phyloP scores from a whole-genome alignment of 2,329 filamentous ascomycete species.

The Allantophomopsis lycopodina region DNA sequence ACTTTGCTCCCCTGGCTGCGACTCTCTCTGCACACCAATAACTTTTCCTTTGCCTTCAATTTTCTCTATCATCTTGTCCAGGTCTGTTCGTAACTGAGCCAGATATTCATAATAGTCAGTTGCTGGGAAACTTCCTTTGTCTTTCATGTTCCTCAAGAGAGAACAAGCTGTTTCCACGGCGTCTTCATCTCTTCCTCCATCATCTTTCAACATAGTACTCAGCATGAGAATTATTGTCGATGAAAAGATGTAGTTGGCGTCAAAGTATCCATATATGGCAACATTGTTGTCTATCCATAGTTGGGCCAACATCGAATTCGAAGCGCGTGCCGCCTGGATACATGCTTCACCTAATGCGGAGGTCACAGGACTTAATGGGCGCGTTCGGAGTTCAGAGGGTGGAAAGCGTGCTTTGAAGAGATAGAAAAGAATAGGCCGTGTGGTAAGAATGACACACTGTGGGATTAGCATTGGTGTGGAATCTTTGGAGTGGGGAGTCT shows the following conservation, averaged over 20 bases:
- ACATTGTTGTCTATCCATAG: constrained; percentile 23
- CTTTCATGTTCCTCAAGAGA: constrained; percentile 9
- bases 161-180: constrained; percentile 8
- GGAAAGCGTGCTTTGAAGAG: constrained; percentile 17
- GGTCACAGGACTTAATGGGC: constrained; percentile 18
- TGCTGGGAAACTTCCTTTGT: constrained; percentile 11
- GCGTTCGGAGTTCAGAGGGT: constrained; percentile 2
- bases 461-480: neutral
- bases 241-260: constrained; percentile 24
- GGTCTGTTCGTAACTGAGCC: constrained; percentile 4
- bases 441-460: constrained; percentile 22
- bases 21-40: neutral
- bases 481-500: neutral
- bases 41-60: neutral
- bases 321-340: constrained; percentile 22
- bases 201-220: constrained; percentile 13
- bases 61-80: constrained; percentile 3
- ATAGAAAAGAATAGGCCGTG: constrained; percentile 23
- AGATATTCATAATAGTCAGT: constrained; percentile 10
- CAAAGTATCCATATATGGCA: constrained; percentile 23
- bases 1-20: neutral
- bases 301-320: constrained; percentile 21
- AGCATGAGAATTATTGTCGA: constrained; percentile 22
- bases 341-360: constrained; percentile 22
- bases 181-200: constrained; percentile 6